Base-by-base conservation (phyloP, 2,329 filamentous ascomycete species). In the Zymoseptoria crescenta region DNA sequence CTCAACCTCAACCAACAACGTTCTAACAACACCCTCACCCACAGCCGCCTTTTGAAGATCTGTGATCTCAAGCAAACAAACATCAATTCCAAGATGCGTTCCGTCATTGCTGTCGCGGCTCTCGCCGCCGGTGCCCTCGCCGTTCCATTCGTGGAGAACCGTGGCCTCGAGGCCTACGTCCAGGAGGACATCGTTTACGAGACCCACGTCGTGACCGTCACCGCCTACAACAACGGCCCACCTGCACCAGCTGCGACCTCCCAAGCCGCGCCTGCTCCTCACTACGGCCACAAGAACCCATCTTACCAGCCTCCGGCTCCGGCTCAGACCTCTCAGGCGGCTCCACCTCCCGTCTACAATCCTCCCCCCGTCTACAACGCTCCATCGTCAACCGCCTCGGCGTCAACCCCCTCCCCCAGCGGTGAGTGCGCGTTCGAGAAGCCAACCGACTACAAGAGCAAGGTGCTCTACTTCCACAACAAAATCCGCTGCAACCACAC, bases 401-500 rank as follows among this genome's bases (percentile, higher is more conserved):
- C 64, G 5, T 29, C 57, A 16, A 54, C n/a, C n/a, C n/a, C n/a
- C n/a, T n/a, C n/a, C n/a, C n/a, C n/a, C n/a, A n/a, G n/a, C n/a
- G n/a, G n/a, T n/a, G n/a, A n/a, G n/a, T n/a, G n/a, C n/a, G n/a
- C n/a, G n/a, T n/a, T n/a, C 13, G 35, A 45, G 35, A 45, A n/a
- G 35, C 62, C 64, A 50, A 62, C 63, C 10, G 59, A 60, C 28
- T 74, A 75, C 63, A 64, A 73, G 56, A 72, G 72, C 58, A 71
- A 75, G 13, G 80, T 81, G 54, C 68, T 93, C 54, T 79, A 86
- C 68, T 84, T 89, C 72, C 94, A 97, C 86, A 96, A 96, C 78
- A 69, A 87, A 56, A 89, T 94, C 77, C 92, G 94, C 64, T 73
- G 80, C 70, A 95, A 94, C 79, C 91, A 96, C 81, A 87, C 87